A percentile compares a stretch with the other conserved stretches of the same genome.
Evolutionary conservation across 805 yeast species (phyloP).

Genomic region (Metschnikowia gelsemii): DNA sequence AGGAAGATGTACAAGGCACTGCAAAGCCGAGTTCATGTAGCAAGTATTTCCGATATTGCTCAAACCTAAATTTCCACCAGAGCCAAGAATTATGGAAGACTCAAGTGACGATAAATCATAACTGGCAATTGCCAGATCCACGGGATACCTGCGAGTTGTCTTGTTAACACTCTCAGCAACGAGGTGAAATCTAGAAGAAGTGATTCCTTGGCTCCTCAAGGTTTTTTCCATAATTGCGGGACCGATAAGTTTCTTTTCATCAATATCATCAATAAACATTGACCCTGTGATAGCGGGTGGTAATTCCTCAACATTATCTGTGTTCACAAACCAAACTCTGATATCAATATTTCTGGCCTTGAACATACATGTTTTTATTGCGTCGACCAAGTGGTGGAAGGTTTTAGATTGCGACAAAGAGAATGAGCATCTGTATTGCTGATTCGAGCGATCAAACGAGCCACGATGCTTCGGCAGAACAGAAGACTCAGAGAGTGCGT

Average conservation of each 20-base stretch:
- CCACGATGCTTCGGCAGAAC: slow-evolving; percentile 1
- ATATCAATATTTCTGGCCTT: slow-evolving; percentile 23
- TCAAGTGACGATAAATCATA: slow-evolving; percentile 13
- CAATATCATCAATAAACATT: slow-evolving; percentile 30
- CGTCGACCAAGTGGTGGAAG: slow-evolving; percentile 33
- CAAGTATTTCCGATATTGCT: slow-evolving; percentile 85
- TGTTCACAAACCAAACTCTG: slow-evolving; percentile 40
- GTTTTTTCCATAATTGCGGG: slow-evolving; percentile 24
- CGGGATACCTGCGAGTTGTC: slow-evolving; percentile 21
- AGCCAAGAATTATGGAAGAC: slow-evolving; percentile 9
- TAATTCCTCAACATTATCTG: slow-evolving; percentile 24
- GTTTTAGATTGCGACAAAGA: slow-evolving; percentile 34
- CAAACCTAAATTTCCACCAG: slow-evolving; percentile 55
- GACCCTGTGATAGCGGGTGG: slow-evolving; percentile 26
- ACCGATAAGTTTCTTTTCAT: slow-evolving; percentile 29
- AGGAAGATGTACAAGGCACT: slow-evolving; percentile 83
- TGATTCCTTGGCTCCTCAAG: slow-evolving; percentile 33
- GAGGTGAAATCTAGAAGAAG: slow-evolving; percentile 26
- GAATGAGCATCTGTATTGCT: slow-evolving; percentile 13
- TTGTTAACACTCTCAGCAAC: slow-evolving; percentile 29
- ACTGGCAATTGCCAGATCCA: slow-evolving; percentile 21
- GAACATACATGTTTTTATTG: slow-evolving; percentile 24
- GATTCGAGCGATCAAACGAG: slow-evolving; percentile 9
- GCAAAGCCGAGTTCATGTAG: slow-evolving; percentile 93
- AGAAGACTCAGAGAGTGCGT: slow-evolving; percentile 27